phyloP scores from a whole-genome alignment of 2,329 filamentous ascomycete genomes.

The Coniochaeta pulveracea region DNA sequence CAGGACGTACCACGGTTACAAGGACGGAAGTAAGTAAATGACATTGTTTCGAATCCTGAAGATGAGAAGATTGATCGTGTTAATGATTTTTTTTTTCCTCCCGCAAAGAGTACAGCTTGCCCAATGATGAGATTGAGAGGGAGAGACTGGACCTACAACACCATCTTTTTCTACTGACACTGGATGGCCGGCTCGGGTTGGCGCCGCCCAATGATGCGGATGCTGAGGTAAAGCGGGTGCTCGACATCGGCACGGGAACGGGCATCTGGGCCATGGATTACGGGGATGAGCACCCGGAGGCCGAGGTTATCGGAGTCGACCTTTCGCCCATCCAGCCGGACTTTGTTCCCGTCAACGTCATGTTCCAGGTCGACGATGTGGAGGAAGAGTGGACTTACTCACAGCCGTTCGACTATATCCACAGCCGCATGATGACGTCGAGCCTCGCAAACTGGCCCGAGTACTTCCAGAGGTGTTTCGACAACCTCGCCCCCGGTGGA shows the following conservation, averaged over 20 bases:
- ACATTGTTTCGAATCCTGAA: no score
- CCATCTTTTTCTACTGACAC: conserved; percentile 5
- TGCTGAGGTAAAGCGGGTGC: conserved; percentile 1
- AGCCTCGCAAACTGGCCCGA: conserved; percentile 2
- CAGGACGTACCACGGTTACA: conserved; percentile 6
- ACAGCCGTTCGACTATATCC: conserved; percentile 3
- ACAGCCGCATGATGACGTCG: conserved; percentile 3
- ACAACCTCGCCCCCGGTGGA: conserved; percentile 3
- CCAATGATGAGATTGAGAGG: conserved; percentile 6
- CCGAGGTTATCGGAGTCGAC: conserved; percentile 5
- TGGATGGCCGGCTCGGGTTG: conserved; percentile 4
- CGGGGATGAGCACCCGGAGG: conserved; percentile 5
- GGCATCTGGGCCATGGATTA: conserved; percentile 8
- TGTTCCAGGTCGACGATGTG: conserved; percentile 2
- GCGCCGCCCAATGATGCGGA: conserved; percentile 5
- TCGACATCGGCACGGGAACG: conserved; percentile 6
- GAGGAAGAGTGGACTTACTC: conserved; percentile 3
- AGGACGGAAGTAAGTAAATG: conserved; percentile 6
- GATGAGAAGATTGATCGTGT: no score
- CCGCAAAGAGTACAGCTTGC: conserved; percentile 7
- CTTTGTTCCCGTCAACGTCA: conserved; percentile 1
- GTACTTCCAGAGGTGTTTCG: conserved; percentile 1
- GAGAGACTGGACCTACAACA: conserved; percentile 8
- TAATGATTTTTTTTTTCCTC: no score
- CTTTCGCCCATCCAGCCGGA: conserved; percentile 6